Evolutionary conservation across 2,329 filamentous ascomycete species (phyloP).

Genomic region (Ceratocystis alfenasii): DNA sequence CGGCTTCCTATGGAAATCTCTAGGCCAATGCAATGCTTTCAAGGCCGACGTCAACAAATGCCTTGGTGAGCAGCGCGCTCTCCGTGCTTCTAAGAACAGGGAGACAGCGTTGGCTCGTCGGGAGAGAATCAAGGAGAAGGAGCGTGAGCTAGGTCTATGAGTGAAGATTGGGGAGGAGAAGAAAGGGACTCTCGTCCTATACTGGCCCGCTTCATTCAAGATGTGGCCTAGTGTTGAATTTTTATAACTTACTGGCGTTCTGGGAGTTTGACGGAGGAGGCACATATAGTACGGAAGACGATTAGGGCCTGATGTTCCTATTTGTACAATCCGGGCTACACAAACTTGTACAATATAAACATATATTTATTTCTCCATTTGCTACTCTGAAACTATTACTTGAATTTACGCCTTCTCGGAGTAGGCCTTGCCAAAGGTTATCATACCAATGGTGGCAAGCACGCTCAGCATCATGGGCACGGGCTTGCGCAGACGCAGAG

Average conservation of each 20-base stretch:
- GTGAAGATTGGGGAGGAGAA: background rate
- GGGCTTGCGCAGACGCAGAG: constrained; percentile 71
- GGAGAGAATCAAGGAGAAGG: constrained; percentile 56
- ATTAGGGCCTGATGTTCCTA: background rate
- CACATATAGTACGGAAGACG: background rate
- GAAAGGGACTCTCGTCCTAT: background rate
- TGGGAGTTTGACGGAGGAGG: constrained; percentile 7
- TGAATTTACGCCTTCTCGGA: constrained; percentile 31
- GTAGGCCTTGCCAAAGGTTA: constrained; percentile 65
- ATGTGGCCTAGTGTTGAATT: background rate
- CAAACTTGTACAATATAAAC: constrained; percentile 11
- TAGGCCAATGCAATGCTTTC: constrained; percentile 78
- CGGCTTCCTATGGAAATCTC: constrained; percentile 83
- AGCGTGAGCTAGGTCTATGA: constrained; percentile 44
- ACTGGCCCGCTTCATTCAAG: no score
- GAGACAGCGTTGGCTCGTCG: constrained; percentile 56
- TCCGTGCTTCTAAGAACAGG: constrained; percentile 65
- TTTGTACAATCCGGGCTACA: background rate
- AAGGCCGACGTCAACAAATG: constrained; percentile 80
- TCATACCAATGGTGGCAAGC: constrained; percentile 65
- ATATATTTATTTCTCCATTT: background rate
- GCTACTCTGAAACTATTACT: background rate
- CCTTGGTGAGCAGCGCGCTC: constrained; percentile 65
- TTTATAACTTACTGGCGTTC: constrained; percentile 15
- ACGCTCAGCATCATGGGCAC: constrained; percentile 70